These are phyloP conservation scores for Elaphomyces granulatus DNA, from an alignment of 495 filamentous ascomycete genomes.

Conservation along the genomic window DNA sequence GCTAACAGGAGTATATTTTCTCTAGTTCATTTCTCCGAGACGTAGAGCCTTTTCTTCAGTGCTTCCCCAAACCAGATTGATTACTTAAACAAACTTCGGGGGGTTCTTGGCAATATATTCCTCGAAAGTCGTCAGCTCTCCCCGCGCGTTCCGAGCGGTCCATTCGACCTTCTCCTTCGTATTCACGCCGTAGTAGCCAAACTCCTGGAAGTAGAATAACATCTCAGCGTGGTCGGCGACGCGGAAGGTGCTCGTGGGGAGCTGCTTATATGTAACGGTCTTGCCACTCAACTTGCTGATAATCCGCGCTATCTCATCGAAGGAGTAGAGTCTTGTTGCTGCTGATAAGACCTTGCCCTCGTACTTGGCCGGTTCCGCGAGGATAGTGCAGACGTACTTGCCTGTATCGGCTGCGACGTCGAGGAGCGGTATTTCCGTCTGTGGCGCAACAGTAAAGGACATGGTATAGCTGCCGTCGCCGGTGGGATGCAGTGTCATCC, in stretches of 20 bases:
- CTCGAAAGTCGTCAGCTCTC: conserved; percentile 30
- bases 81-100: no score
- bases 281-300: conserved; percentile 2
- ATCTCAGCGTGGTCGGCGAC: conserved; percentile 20
- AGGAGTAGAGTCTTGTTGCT: conserved; percentile 2
- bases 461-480: conserved; percentile 2
- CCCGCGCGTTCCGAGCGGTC: conserved; percentile 22
- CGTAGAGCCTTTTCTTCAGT: no score
- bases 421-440: not conserved
- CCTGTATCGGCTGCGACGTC: conserved; percentile 5
- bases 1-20: no score
- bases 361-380: conserved; percentile 3
- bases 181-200: conserved; percentile 33
- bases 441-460: not conserved
- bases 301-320: conserved; percentile 2
- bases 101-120: conserved; percentile 19
- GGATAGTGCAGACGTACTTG: conserved; percentile 1
- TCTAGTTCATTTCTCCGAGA: no score
- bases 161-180: conserved; percentile 26
- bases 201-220: conserved; percentile 24
- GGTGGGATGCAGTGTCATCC: conserved; percentile 1
- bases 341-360: conserved; percentile 2
- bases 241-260: conserved; percentile 1
- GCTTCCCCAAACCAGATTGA: no score
- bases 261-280: conserved; percentile 3